phyloP scores from a whole-genome alignment of 2,329 filamentous ascomycete genomes.

The Akanthomyces dipterigenus region DNA sequence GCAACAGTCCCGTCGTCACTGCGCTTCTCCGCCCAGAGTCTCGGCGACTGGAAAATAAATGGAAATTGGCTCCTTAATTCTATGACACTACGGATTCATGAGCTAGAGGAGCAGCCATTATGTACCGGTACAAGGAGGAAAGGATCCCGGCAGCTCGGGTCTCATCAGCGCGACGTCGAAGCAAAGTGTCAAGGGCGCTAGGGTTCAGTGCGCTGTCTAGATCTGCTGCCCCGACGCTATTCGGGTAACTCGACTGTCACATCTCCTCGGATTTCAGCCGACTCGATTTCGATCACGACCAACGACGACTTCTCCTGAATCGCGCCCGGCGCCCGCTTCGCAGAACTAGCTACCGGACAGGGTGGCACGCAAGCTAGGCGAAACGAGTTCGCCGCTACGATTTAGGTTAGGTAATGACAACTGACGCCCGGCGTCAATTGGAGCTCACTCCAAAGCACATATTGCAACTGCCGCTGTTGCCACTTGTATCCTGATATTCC shows the following conservation, averaged over 20 bases:
- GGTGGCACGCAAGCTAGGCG: neutral
- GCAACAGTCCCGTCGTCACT: no score
- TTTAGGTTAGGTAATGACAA: conserved; percentile 6
- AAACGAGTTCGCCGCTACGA: neutral
- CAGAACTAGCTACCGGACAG: neutral
- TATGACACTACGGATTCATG: neutral
- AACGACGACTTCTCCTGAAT: neutral
- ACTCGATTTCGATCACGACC: neutral
- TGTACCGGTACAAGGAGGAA: neutral
- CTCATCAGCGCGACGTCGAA: neutral
- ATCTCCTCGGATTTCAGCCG: neutral
- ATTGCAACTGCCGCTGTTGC: neutral
- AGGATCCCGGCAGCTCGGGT: neutral
- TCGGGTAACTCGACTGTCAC: neutral
- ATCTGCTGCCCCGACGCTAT: neutral
- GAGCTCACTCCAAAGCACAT: neutral
- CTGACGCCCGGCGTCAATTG: neutral
- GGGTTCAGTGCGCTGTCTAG: neutral
- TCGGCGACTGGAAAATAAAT: neutral
- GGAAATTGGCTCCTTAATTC: neutral
- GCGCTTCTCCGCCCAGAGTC: neutral
- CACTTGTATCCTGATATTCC: neutral
- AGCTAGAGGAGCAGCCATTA: no score
- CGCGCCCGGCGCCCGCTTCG: neutral
- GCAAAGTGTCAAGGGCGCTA: neutral